Base-by-base conservation (phyloP, 2,329 filamentous ascomycete species). In the Phaeosphaeriaceae sp. region DNA sequence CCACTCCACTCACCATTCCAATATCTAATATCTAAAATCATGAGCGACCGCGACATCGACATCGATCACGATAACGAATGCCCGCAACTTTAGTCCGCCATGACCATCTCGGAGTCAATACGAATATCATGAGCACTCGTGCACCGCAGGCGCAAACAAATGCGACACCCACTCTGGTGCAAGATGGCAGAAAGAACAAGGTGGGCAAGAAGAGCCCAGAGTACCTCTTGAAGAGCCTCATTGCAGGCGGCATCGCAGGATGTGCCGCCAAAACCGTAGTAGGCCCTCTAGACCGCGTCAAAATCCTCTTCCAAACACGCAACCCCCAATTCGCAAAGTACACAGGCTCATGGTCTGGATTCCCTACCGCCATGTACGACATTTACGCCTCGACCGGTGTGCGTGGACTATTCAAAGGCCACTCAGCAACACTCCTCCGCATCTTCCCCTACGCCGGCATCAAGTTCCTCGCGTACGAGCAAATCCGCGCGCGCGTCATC, bases 401-500 rank as follows among this genome's bases (percentile, higher is more conserved):
- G 2, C 71, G 80, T 9, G 94, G 94, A 1, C 81, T 99, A 6
- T 99, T 92, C 76, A 88, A 94, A 43, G 94, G 94, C 6, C 94
- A 99, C 73, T 97, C 92, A 3, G 94, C 92, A 2, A 99, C 94
- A 0, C 79, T 99, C 2, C 81, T 97, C 43, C 87, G 94, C 57
- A 96, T 99, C 56, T 99, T 97, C 65, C 94, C 94, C 5, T 99
- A 99, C 73, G 94, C 93, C 13, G 93, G 90, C 37, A 96, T 97
- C 75, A 99, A 99, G 70, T 99, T 99, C 68, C 83, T 99, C 34
- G 92, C 93, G 37, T 99, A 99, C 77, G 94, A 99, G 74, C 94
- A 99, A 74, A 90, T 97, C 58, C 89, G 94, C 51, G 85, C 88
- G 11, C 66, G 87, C 12, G 68, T 97, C 26, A 97, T 99, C 53